Evolutionary conservation across 73 alveolate species (phyloP).

Genomic region (Halteria grandinella): DNA sequence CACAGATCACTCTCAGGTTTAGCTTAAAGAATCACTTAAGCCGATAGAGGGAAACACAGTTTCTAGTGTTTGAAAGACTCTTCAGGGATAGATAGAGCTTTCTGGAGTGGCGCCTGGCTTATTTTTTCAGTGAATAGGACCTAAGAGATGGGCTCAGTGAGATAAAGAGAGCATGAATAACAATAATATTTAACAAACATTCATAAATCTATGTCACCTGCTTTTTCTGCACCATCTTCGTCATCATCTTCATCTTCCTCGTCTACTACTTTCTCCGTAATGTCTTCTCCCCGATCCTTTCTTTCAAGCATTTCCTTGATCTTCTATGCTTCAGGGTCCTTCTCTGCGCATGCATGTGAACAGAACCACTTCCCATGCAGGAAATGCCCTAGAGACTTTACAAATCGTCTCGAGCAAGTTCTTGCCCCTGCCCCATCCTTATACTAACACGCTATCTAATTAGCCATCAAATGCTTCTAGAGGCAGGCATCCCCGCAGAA

Average conservation of each 20-base stretch:
- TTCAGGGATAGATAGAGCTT: too few species aligned
- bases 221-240: constrained; percentile 29
- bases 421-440: too few species aligned
- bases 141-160: too few species aligned
- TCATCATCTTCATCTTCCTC: constrained; percentile 25
- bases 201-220: background rate
- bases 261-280: background rate
- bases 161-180: too few species aligned
- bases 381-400: constrained; percentile 56
- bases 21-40: too few species aligned
- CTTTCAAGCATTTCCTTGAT: constrained; percentile 27
- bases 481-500: constrained; percentile 60
- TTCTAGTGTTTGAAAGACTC: too few species aligned
- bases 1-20: too few species aligned
- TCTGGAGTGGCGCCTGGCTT: too few species aligned
- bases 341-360: constrained; percentile 42
- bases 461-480: constrained; percentile 32
- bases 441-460: constrained; percentile 16
- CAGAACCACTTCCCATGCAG: constrained; percentile 69
- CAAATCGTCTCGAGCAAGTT: constrained; percentile 57
- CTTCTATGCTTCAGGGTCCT: constrained; percentile 42
- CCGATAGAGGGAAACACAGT: too few species aligned
- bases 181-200: too few species aligned
- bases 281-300: background rate
- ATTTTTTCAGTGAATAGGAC: too few species aligned